A percentile compares a stretch with the other conserved stretches of the same genome.
These are phyloP conservation scores for Cordyceps farinosa DNA, from an alignment of 2,329 filamentous ascomycete species.

Conservation along the genomic window DNA sequence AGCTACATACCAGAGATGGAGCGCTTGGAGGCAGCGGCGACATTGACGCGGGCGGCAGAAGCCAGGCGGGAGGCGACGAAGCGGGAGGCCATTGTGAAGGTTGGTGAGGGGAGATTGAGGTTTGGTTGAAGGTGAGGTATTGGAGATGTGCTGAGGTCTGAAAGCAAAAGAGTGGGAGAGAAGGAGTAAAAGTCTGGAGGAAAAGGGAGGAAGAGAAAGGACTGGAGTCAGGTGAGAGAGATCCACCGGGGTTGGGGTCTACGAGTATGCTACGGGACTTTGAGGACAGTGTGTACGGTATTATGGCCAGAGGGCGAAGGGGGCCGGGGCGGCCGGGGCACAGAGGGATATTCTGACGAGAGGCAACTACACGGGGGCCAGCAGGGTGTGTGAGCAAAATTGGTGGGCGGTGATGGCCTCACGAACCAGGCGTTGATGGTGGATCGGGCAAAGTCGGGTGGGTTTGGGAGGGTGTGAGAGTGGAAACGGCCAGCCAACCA, in stretches of 20 bases:
- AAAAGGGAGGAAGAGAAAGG: slow-evolving; percentile 30
- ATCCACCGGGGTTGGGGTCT: slow-evolving; percentile 21
- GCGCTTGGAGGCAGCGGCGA: slow-evolving; percentile 70
- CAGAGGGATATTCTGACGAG: slow-evolving; percentile 17
- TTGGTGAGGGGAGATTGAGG: slow-evolving; percentile 43
- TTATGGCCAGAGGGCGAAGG: slow-evolving; percentile 9
- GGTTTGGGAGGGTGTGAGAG: slow-evolving; percentile 17
- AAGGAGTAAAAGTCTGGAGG: slow-evolving; percentile 28
- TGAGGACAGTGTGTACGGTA: slow-evolving; percentile 12
- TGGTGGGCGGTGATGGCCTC: slow-evolving; percentile 17
- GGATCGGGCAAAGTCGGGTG: slow-evolving; percentile 20
- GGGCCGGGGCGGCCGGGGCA: slow-evolving; percentile 16
- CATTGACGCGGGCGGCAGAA: slow-evolving; percentile 72
- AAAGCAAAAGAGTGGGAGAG: slow-evolving; percentile 25
- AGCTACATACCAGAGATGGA: slow-evolving; percentile 66
- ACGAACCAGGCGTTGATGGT: slow-evolving; percentile 18
- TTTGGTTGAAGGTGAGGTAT: slow-evolving; percentile 27
- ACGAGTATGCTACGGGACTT: slow-evolving; percentile 12
- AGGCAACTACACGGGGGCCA: slow-evolving; percentile 12
- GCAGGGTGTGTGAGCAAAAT: slow-evolving; percentile 18
- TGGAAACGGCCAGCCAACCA: slow-evolving; percentile 13
- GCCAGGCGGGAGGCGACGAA: slow-evolving; percentile 75
- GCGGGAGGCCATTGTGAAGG: slow-evolving; percentile 76
- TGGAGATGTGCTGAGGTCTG: slow-evolving; percentile 21
- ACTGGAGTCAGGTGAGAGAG: slow-evolving; percentile 19